Base-by-base conservation (phyloP, 805 yeast genomes). In the Limtongozyma cylindracea region DNA sequence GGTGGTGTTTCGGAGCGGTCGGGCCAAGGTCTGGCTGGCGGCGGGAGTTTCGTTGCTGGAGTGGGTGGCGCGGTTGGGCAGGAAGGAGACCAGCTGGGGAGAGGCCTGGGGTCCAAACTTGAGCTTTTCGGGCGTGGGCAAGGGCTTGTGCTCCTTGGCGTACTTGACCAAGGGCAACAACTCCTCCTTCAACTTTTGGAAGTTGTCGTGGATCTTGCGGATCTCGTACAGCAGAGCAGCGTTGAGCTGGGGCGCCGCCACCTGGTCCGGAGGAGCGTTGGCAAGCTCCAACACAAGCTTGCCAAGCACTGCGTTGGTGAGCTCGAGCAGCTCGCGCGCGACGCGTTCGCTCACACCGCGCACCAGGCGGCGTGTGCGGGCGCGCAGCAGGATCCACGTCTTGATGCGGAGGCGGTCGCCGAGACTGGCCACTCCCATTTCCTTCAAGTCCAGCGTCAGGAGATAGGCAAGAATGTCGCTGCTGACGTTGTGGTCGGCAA, bases 391-490 rank as follows among this genome's bases (percentile, higher is more conserved):
- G 18, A 78, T 57, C 14, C 62, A 56, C 22, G 56, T 51, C 37
- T 76, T 64, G 19, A 80, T 45, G 18, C 41, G 38, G 3, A 82
- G 48, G 13, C 93, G 52, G 11, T 59, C 56, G 15, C 57, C 55
- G 16, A 72, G 37, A 16, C 51, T 46, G 5, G 28, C 25, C 2
- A 73, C 54, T 3, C 82, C 91, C 35, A 84, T 45, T 23, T 80
- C 93, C 27, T 53, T 49, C 20, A 82, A 57, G 36, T 78, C 88
- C 6, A 58, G 62, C 8, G 73, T 61, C 16, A 64, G 62, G 22
- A 82, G 47, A 28, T 62, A 67, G 2, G 76, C 65, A 23, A 84
- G 45, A 4, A 73, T 53, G 15, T 71, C 61, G 2, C 93, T 93
- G 3, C 70, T 64, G 22, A 76, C 61, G 31, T 66, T 66, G 41